Conservation (phyloP, 768 basidiomycete species). For the Tylopilus sp. region DNA sequence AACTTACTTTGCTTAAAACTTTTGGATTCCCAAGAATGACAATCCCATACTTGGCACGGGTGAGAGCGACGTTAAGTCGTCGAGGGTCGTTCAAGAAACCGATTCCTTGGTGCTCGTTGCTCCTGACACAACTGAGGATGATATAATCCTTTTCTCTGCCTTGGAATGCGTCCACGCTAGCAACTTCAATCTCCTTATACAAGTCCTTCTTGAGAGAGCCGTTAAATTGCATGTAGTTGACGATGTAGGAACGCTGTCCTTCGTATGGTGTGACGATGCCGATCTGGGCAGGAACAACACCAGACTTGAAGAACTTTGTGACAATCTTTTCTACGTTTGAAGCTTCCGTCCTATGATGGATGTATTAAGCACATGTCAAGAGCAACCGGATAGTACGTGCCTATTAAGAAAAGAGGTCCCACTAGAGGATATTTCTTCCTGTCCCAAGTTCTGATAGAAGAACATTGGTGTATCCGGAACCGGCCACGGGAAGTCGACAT, state of each 20-base stretch:
- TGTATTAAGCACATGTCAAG: slow-evolving; percentile 4
- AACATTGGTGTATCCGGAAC: slow-evolving; percentile 98
- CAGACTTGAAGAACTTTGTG: slow-evolving; percentile 99
- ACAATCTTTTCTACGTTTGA: slow-evolving; percentile 99
- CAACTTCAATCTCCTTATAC: slow-evolving; percentile 99
- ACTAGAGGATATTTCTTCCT: slow-evolving; percentile 97
- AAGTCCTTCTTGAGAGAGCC: slow-evolving; percentile 99
- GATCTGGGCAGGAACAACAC: slow-evolving; percentile 92
- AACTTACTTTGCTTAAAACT: slow-evolving; percentile 90
- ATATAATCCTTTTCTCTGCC: slow-evolving; percentile 99
- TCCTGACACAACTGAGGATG: slow-evolving; percentile 94
- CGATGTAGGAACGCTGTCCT: slow-evolving; percentile 96
- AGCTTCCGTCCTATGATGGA: slow-evolving; percentile 77
- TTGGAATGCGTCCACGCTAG: slow-evolving; percentile 98
- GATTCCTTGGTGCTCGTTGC: slow-evolving; percentile 99
- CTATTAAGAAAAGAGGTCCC: slow-evolving; percentile 98
- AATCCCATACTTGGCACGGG: slow-evolving; percentile 95
- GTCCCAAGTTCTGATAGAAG: slow-evolving; percentile 98
- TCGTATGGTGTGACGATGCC: slow-evolving; percentile 99
- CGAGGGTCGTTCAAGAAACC: slow-evolving; percentile 98
- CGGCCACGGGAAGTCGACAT: slow-evolving; percentile 99
- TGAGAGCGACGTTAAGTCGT: slow-evolving; percentile 93
- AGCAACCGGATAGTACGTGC: slow-evolving; percentile 30
- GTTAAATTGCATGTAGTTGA: slow-evolving; percentile 99
- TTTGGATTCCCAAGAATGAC: slow-evolving; percentile 99